Evolutionary conservation across 1,284 basidiomycete genomes (phyloP).

Genomic region (Takashimella koratensis): DNA sequence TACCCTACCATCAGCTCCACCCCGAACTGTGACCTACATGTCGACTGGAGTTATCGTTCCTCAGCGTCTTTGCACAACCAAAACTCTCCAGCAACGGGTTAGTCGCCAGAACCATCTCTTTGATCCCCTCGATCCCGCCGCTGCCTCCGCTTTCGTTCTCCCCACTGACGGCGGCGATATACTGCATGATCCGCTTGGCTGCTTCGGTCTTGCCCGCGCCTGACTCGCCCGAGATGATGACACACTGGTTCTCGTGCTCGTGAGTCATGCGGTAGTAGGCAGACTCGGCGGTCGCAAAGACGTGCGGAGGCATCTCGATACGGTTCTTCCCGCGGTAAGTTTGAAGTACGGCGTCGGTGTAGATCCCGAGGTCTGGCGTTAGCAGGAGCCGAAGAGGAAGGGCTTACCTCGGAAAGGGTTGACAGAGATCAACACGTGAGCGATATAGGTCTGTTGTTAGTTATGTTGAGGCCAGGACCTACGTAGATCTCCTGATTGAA

Average conservation of each 20-base stretch:
- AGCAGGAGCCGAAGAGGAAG: background rate
- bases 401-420: slow-evolving; percentile 88
- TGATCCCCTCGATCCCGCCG: slow-evolving; percentile 80
- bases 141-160: slow-evolving; percentile 64
- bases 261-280: slow-evolving; percentile 99
- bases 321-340: slow-evolving; percentile 96
- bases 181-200: slow-evolving; percentile 99
- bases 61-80: slow-evolving; percentile 96
- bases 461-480: background rate
- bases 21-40: too few relatives aligned
- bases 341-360: slow-evolving; percentile 79
- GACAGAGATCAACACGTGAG: slow-evolving; percentile 94
- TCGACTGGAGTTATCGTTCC: slow-evolving; percentile 98
- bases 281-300: slow-evolving; percentile 94
- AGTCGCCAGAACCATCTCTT: slow-evolving; percentile 99
- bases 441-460: slow-evolving; percentile 77
- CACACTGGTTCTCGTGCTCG: slow-evolving; percentile 99
- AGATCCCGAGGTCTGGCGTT: slow-evolving; percentile 84
- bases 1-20: too few relatives aligned
- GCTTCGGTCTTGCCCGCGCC: slow-evolving; percentile 97
- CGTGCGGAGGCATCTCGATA: slow-evolving; percentile 95
- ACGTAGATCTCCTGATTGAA: slow-evolving; percentile 91
- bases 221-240: slow-evolving; percentile 98
- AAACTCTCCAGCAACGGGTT: slow-evolving; percentile 98
- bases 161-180: slow-evolving; percentile 89